Base-by-base conservation (phyloP, 768 basidiomycete species). In the Serendipita sp. region DNA sequence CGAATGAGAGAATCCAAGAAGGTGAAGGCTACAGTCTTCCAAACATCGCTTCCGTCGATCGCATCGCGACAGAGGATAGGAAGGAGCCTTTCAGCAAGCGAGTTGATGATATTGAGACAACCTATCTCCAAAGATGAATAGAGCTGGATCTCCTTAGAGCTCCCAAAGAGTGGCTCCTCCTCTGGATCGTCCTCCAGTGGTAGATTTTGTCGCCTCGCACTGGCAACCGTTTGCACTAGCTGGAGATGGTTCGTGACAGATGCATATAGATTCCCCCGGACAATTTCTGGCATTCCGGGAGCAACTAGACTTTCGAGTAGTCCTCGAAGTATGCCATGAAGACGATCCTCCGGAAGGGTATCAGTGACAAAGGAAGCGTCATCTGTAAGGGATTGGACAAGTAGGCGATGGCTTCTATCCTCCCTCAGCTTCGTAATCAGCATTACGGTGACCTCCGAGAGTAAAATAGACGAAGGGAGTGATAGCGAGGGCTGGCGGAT, bases 11-110 rank as follows among this genome's bases (percentile, higher is more conserved):
- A 84, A 67, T 94, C 90, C 44, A 97, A 76, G 2, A 92, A 76
- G 77, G 93, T 87, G 70, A 93, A 97, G 7, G 94, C 90, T 16
- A 97, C 83, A 2, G 93, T 94, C 74, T 90, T 90, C 95, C 95
- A 98, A 1, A 97, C 90, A 72, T 97, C 93, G 17, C 89, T 84
- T 4, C 93, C 94, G 66, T 96, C 93, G 61, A 90, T 88, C 1
- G 92, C 93, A 69, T 98, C 95, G n/a, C 90, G 79, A 22, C 89
- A 82, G 42, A 95, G 76, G 41, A 82, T 78, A 0, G 82, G 74
- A 0, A 92, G 77, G 20, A 97, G 73, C 3, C 86, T 79, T 61
- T 95, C 94, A 67, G 86, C 77, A 38, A 76, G 77, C 3, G 78
- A 73, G 67, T 84, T 86, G 70, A 98, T 74, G 62, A 86, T 76